Evolutionary conservation across 192 early-diverging fungal species (phyloP).

Genomic region (Umbelopsis vinacea): DNA sequence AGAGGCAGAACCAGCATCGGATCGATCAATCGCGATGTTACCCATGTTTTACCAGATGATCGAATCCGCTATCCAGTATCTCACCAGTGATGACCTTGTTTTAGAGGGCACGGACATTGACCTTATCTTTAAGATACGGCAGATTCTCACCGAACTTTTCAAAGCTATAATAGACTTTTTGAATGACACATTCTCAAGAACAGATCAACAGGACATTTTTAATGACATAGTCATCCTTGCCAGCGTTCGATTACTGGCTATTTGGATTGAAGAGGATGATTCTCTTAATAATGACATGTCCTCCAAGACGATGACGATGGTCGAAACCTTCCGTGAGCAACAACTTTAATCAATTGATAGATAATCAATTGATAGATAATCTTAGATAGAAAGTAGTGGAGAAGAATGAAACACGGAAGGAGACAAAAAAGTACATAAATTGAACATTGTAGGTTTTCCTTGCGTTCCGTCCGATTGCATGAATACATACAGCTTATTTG

Average conservation of each 20-base stretch:
- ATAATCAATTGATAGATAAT: no score
- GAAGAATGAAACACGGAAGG: no score
- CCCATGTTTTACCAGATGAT: conserved; percentile 47
- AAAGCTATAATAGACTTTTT: conserved; percentile 11
- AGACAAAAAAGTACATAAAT: no score
- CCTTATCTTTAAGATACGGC: conserved; percentile 10
- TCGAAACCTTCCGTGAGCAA: conserved; percentile 9
- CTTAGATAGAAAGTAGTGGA: no score
- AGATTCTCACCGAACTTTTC: conserved; percentile 15
- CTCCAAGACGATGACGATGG: not conserved
- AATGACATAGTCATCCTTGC: not conserved
- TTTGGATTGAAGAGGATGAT: conserved; percentile 18
- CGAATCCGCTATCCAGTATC: conserved; percentile 44
- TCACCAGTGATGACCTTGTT: conserved; percentile 18
- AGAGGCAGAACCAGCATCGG: conserved; percentile 10
- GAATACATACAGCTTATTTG: no score
- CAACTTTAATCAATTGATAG: not conserved
- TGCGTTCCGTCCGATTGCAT: no score
- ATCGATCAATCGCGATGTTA: conserved; percentile 39
- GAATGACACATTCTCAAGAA: not conserved
- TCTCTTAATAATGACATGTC: conserved; percentile 12
- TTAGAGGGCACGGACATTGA: conserved; percentile 4
- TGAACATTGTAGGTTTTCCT: no score
- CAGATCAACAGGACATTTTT: not conserved
- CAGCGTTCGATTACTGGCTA: conserved; percentile 14